phyloP scores from a whole-genome alignment of 257 asterid genomes.

The Mentha longifolia region DNA sequence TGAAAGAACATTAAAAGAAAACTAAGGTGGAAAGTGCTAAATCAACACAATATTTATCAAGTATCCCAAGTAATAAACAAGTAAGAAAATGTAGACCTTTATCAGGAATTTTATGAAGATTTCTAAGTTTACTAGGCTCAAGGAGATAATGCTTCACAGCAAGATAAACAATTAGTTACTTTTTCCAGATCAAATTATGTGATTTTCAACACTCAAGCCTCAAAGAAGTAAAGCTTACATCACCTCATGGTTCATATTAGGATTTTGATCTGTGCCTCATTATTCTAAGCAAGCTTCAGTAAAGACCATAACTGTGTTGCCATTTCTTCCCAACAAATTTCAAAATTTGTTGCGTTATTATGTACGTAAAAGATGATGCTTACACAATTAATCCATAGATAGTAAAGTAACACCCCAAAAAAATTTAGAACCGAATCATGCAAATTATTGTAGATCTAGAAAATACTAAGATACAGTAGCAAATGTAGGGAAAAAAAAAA shows the following conservation, averaged over 20 bases:
- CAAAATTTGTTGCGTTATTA: not conserved
- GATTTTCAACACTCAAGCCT: not conserved
- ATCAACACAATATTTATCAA: conserved; percentile 2
- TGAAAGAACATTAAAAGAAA: not conserved
- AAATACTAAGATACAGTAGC: not conserved
- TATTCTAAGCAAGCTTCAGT: conserved; percentile 10
- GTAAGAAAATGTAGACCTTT: not conserved
- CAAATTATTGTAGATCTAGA: not conserved
- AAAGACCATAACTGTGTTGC: not conserved
- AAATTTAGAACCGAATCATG: not conserved
- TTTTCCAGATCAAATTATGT: not conserved
- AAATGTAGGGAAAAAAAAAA: not conserved
- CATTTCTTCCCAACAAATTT: not conserved
- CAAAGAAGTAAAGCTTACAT: not conserved
- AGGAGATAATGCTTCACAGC: not conserved
- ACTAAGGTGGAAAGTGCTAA: not conserved
- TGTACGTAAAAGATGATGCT: not conserved
- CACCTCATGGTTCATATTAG: conserved; percentile 16
- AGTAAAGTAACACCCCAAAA: not conserved
- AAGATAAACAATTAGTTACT: not conserved
- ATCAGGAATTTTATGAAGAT: not conserved
- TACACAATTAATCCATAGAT: not conserved
- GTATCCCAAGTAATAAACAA: not conserved
- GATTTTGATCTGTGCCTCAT: conserved; percentile 5
- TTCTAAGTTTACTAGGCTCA: not conserved